These are phyloP conservation scores for Lichenothelia convexa DNA, from an alignment of 495 filamentous ascomycete species.

Conservation along the genomic window DNA sequence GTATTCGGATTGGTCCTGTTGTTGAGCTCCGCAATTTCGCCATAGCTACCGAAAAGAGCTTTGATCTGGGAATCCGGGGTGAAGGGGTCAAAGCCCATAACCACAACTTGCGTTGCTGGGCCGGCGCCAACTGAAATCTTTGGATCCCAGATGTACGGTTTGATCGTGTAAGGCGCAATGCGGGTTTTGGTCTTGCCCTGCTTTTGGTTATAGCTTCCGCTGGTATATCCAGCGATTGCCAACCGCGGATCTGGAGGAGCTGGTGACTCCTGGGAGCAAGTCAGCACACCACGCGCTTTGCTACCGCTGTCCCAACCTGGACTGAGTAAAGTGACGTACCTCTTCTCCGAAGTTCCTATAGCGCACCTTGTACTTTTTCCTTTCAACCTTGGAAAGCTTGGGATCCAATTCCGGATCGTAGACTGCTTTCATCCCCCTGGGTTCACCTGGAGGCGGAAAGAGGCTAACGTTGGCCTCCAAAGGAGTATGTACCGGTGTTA, in stretches of 20 bases:
- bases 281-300: too few relatives aligned
- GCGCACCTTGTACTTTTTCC: conserved; percentile 45
- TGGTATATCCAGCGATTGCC: conserved; percentile 38
- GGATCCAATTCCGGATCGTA: conserved; percentile 61
- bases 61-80: conserved; percentile 58
- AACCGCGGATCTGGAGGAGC: conserved; percentile 62
- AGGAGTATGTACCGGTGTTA: conserved; percentile 33
- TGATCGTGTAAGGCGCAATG: conserved; percentile 56
- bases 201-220: conserved; percentile 20
- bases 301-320: too few relatives aligned
- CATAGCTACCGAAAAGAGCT: conserved; percentile 69
- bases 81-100: conserved; percentile 85
- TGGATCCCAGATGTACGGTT: conserved; percentile 59
- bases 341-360: conserved; percentile 50
- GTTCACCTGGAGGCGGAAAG: conserved; percentile 38
- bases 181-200: conserved; percentile 61
- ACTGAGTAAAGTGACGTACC: too few relatives aligned
- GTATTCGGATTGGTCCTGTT: conserved; percentile 86
- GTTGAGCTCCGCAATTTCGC: conserved; percentile 71
- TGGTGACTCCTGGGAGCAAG: conserved; percentile 41
- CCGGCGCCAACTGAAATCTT: conserved; percentile 71
- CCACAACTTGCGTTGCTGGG: conserved; percentile 73
- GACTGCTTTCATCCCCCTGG: conserved; percentile 48
- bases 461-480: conserved; percentile 36
- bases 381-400: conserved; percentile 39